These are phyloP conservation scores for Juncus inflexus DNA, from an alignment of 176 grass and related monocot genomes.

Conservation along the genomic window DNA sequence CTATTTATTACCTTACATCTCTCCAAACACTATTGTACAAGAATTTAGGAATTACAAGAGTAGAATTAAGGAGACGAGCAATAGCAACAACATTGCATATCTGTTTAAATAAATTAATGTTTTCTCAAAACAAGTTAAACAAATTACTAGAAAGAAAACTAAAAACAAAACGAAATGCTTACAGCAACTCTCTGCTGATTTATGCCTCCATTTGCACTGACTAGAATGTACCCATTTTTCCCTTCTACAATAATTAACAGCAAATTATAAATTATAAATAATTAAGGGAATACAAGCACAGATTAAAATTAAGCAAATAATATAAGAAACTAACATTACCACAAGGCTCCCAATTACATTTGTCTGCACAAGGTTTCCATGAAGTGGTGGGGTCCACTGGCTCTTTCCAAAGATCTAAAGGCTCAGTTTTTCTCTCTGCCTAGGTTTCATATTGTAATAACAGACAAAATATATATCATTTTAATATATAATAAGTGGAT, in stretches of 20 bases:
- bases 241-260: conserved; percentile 42
- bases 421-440: conserved; percentile 75
- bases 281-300: neutral
- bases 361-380: conserved; percentile 77
- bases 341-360: conserved; percentile 43
- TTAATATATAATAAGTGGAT: neutral
- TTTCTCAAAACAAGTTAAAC: conserved; percentile 19
- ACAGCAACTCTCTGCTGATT: conserved; percentile 98
- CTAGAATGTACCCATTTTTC: conserved; percentile 72
- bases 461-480: neutral
- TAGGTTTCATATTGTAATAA: conserved; percentile 40
- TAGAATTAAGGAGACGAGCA: conserved; percentile 71
- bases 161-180: conserved; percentile 35
- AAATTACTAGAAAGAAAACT: neutral
- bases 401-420: conserved; percentile 81
- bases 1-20: conserved; percentile 68
- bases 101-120: conserved; percentile 41
- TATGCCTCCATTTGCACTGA: conserved; percentile 97
- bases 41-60: conserved; percentile 91
- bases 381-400: conserved; percentile 53
- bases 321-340: conserved; percentile 33
- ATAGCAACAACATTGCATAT: conserved; percentile 94
- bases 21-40: conserved; percentile 91
- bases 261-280: neutral
- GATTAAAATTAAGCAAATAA: neutral